Evolutionary conservation across 352 stramenopile genomes (phyloP), one percentile per base, ranked within the genome.

Genomic region (Globisporangium abappressorium): DNA sequence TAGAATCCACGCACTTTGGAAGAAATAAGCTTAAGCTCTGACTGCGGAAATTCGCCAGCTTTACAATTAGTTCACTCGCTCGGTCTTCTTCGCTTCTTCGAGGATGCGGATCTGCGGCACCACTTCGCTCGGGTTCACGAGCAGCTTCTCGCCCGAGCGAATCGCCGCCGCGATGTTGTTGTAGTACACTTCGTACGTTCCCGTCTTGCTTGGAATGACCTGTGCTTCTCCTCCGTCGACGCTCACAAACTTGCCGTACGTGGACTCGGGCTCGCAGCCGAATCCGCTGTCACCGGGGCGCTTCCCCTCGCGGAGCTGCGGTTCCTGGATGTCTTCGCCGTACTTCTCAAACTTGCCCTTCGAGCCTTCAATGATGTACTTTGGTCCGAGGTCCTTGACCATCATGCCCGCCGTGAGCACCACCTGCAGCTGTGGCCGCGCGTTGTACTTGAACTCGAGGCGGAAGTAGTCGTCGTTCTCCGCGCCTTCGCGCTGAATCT

Each of bases 391-490:
- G 26, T 87, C 73, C 68, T 89, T 80, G 14, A 90, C 70, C 33
- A 93, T 73, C 81, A 89, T 91, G 1, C 85, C 81, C 7, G 85
- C 82, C 2, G 75, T 87, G 60, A 91, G 66, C 26, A 93, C 70
- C n/a, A 93, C 79, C 41, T 87, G 65, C 0, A 86, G 65, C 56
- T 79, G 46, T 3, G 83, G 80, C 20, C 73, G 78, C 24, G 68
- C 57, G 15, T 61, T 58, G 70, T 90, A 91, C 63, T 84, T 82
- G 72, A 90, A 81, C 72, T 90, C 72, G 33, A 93, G 72, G 53
- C 73, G 75, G 71, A 93, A 93, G 78, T 79, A 93, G 63, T 93
- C 85, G 47, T 93, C 85, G 60, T 85, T 91, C 70, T 80, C 71
- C 2, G 72, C 70, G 26, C 81, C 82, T 70, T 88, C 79, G 8